Base-by-base conservation (phyloP, 2,329 filamentous ascomycete genomes). In the Claviceps paspali region DNA sequence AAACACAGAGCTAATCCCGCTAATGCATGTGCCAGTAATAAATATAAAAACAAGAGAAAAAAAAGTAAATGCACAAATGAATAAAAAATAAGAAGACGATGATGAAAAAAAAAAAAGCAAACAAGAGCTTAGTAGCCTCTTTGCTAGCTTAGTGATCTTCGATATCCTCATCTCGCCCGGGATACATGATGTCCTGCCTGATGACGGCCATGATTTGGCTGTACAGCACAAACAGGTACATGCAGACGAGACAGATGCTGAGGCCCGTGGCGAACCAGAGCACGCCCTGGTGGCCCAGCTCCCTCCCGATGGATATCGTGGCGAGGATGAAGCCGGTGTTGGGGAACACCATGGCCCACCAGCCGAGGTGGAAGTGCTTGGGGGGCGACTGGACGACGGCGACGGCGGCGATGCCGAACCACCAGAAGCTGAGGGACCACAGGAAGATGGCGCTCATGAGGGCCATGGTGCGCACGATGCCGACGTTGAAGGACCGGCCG, bases 301-400 rank as follows among this genome's bases (percentile, higher is more conserved):
- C 61, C 4, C 63, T 62, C 1, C 63, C 67, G 17, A 76, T 66
- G 6, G 65, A 56, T 35, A 74, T 71, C 0, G 70, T 73, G 2
- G 67, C 67, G 33, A 76, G 56, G 4, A 65, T 67, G 47, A 76
- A 76, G 4, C 72, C 72, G 0, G 67, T 69, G 52, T 76, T 76
- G 32, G 72, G 72, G 52, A 76, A 76, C 8, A 76, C 68, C 52
- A 73, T 66, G 0, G 73, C 72, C 68, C 72, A 80, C 73, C 73
- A 79, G 1, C 70, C 71, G 2, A 79, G 59, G 42, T 74, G 68
- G 45, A 76, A 76, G 49, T 62, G 64, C 46, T 67, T 61, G 4
- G 60, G 64, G 9, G 59, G 50, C 46, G 55, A 50, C 12, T 57
- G 41, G n/a, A 51, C 37, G 12, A 60, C 50, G 18, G 57, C 54